Conservation (phyloP, 139 green algal species). For the Closterium sp. region DNA sequence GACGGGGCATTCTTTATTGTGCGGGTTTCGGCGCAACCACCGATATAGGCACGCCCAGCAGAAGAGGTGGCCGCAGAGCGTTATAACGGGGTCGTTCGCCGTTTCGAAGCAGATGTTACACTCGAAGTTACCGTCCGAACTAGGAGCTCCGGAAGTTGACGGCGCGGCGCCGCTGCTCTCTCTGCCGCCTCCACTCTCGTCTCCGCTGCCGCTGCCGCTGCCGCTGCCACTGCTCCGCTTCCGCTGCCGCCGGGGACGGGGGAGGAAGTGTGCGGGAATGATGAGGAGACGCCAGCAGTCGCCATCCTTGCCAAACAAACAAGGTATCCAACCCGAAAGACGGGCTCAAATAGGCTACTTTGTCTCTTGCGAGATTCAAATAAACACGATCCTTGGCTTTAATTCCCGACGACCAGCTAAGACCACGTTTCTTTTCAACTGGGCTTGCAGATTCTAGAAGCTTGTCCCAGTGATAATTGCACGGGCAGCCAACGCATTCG, state of each 20-base stretch:
- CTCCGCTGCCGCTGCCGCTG: not conserved
- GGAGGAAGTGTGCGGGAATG: not conserved
- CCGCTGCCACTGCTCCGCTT: not conserved
- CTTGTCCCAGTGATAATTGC: no score
- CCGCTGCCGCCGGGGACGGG: not conserved
- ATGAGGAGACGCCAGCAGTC: not conserved
- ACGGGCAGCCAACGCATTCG: no score
- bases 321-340: no score
- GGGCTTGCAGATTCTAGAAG: not conserved
- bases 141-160: not conserved
- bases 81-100: conserved; percentile 87
- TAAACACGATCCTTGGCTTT: no score
- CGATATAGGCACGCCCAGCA: conserved; percentile 94
- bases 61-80: conserved; percentile 92
- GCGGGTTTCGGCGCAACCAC: conserved; percentile 79
- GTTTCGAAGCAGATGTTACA: conserved; percentile 97
- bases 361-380: no score
- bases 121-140: conserved; percentile 63
- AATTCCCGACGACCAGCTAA: no score
- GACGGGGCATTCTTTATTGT: conserved; percentile 75
- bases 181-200: not conserved
- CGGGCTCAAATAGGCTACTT: no score
- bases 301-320: not conserved
- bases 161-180: not conserved
- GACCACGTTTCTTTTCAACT: no score